phyloP scores from a whole-genome alignment of 2,329 filamentous ascomycete species.

The Dichotomopilus funicola region DNA sequence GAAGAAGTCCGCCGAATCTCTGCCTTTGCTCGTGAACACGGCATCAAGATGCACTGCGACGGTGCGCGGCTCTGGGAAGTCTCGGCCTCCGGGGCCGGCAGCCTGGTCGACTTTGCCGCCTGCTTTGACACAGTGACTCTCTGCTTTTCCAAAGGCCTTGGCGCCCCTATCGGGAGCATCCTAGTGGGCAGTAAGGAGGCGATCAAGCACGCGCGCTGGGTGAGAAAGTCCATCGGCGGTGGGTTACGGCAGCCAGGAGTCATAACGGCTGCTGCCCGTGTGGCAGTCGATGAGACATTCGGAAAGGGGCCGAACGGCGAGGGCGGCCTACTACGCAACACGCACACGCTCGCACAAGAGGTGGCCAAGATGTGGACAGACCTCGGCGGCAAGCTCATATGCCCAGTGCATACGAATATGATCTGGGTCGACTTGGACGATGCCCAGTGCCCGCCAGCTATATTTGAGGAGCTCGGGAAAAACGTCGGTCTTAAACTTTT shows the following conservation, averaged over 20 bases:
- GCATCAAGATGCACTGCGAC: constrained; percentile 43
- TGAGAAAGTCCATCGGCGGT: constrained; percentile 75
- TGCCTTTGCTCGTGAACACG: constrained; percentile 54
- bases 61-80: constrained; percentile 48
- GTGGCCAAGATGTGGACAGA: constrained; percentile 58
- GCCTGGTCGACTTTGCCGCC: constrained; percentile 35
- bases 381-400: constrained; percentile 60
- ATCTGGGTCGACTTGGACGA: constrained; percentile 71
- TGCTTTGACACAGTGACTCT: constrained; percentile 54
- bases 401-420: constrained; percentile 86
- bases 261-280: constrained; percentile 65
- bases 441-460: constrained; percentile 39
- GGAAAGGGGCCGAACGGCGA: constrained; percentile 49
- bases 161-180: constrained; percentile 46
- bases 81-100: constrained; percentile 37
- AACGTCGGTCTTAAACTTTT: constrained; percentile 38
- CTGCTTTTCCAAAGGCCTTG: constrained; percentile 48
- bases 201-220: constrained; percentile 64
- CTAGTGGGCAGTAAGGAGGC: constrained; percentile 42
- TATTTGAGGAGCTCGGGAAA: constrained; percentile 35
- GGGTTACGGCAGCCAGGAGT: constrained; percentile 72
- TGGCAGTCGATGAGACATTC: constrained; percentile 76
- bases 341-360: constrained; percentile 56
- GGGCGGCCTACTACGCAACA: constrained; percentile 53
- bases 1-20: constrained; percentile 63